These are phyloP conservation scores for Liriodendron chinense DNA, from an alignment of 164 flowering plant genomes.

Conservation along the genomic window DNA sequence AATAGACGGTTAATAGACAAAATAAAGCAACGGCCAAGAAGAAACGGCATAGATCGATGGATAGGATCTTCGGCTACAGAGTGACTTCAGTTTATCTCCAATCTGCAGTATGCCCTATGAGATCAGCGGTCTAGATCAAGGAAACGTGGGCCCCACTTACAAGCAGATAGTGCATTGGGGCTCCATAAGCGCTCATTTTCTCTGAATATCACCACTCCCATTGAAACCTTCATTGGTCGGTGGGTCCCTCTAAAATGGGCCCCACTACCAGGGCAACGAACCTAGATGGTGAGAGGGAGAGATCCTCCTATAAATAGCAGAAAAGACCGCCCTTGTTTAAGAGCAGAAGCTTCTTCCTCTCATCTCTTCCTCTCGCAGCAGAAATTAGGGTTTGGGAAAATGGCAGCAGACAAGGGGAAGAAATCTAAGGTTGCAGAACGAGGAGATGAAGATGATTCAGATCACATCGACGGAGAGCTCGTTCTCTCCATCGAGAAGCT, in stretches of 20 bases:
- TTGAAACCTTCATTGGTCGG: no score
- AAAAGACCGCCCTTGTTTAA: background rate
- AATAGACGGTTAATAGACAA: no score
- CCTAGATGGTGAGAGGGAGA: background rate
- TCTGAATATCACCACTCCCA: no score
- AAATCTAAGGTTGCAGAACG: slow-evolving; percentile 26
- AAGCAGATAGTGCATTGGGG: no score
- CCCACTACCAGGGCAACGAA: background rate
- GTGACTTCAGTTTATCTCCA: no score
- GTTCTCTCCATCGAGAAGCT: slow-evolving; percentile 49
- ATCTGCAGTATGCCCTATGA: no score
- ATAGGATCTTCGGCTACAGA: background rate
- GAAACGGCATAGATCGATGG: background rate
- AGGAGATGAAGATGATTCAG: slow-evolving; percentile 31
- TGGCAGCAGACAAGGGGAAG: slow-evolving; percentile 43
- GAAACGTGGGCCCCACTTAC: no score
- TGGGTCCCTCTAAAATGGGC: background rate
- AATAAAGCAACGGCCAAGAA: no score
- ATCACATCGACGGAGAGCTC: slow-evolving; percentile 43
- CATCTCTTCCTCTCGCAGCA: background rate
- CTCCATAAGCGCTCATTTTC: no score
- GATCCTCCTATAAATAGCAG: background rate
- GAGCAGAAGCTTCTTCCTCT: background rate
- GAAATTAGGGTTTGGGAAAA: slow-evolving; percentile 10
- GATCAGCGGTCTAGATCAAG: no score